Conservation (phyloP, 1,139 yeast species). For the Starmera stellimalicola region DNA sequence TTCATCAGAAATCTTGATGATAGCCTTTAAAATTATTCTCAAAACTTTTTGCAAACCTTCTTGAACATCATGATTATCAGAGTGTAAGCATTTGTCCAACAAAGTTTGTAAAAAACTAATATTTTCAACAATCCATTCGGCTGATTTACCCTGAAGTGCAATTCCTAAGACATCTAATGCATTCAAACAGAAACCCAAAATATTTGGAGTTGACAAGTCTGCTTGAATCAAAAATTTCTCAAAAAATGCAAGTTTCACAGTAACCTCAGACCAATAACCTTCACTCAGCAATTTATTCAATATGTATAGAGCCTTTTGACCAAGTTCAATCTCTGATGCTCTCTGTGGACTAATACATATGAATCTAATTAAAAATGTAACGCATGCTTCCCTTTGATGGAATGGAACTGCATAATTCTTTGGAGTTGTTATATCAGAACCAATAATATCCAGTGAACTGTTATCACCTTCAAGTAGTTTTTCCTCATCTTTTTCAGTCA, state of each 20-base stretch:
- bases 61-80: conserved; percentile 79
- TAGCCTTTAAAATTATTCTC: conserved; percentile 53
- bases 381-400: conserved; percentile 80
- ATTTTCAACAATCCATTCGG: conserved; percentile 70
- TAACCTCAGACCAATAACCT: conserved; percentile 77
- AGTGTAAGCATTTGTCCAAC: conserved; percentile 72
- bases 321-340: conserved; percentile 76
- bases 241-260: conserved; percentile 74
- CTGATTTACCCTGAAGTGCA: conserved; percentile 66
- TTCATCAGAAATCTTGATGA: conserved; percentile 38
- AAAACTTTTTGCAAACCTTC: conserved; percentile 73
- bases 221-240: conserved; percentile 77
- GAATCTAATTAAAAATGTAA: conserved; percentile 82
- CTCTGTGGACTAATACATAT: conserved; percentile 83
- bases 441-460: conserved; percentile 8
- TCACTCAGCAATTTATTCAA: conserved; percentile 66
- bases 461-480: conserved; percentile 8
- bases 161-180: conserved; percentile 89
- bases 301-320: conserved; percentile 71
- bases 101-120: conserved; percentile 59
- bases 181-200: conserved; percentile 71
- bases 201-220: conserved; percentile 52
- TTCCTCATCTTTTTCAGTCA: conserved; percentile 14
- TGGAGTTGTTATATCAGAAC: conserved; percentile 18
- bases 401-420: conserved; percentile 53